phyloP scores from a whole-genome alignment of 371 early-diverging fungal species.

The Mucor piriformis region DNA sequence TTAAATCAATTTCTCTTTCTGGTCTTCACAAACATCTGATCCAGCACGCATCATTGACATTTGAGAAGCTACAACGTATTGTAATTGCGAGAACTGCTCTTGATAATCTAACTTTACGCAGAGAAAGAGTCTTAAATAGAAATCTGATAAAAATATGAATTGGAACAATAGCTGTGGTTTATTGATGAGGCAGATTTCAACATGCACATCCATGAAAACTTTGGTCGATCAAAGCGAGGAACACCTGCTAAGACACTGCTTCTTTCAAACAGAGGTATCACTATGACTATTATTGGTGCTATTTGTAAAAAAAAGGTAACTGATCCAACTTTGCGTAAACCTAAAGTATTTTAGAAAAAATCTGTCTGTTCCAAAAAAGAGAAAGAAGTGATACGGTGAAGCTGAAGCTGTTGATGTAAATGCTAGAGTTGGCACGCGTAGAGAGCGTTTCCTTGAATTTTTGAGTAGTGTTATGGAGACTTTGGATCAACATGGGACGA shows the following conservation, averaged over 20 bases:
- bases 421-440: conserved; percentile 18
- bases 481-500: conserved; percentile 17
- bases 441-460: conserved; percentile 17
- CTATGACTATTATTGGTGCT: conserved; percentile 16
- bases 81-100: conserved; percentile 1
- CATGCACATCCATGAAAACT: conserved; percentile 5
- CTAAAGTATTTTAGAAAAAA: conserved; percentile 12
- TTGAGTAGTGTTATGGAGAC: conserved; percentile 16
- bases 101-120: no score
- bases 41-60: conserved; percentile 4
- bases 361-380: background rate
- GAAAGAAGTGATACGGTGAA: conserved; percentile 6
- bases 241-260: conserved; percentile 10
- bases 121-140: no score
- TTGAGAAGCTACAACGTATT: conserved; percentile 10
- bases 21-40: conserved; percentile 17
- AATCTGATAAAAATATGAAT: no score
- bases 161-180: no score
- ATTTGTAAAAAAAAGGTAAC: background rate
- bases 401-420: conserved; percentile 12
- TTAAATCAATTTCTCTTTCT: conserved; percentile 7
- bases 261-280: conserved; percentile 18
- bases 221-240: conserved; percentile 18
- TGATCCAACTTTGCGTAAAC: no score
- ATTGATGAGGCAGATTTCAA: no score